Evolutionary conservation across 2,329 filamentous ascomycete species (phyloP), one percentile per base, ranked within the genome.

Genomic region (Mariannaea elegans): DNA sequence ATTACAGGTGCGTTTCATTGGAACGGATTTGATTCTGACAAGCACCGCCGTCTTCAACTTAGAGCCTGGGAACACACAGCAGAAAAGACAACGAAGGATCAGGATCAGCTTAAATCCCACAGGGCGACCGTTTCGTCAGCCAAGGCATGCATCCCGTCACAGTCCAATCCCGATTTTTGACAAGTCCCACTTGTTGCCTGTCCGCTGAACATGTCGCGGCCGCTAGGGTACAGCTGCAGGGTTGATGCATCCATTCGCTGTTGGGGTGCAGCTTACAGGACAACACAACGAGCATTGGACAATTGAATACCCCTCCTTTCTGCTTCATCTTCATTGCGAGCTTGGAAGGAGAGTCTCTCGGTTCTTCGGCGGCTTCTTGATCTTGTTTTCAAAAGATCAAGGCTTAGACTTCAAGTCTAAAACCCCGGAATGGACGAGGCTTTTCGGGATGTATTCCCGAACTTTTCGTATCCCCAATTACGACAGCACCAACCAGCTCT

Each of bases 61-160:
- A 8, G 36, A n/a, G 32, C 32, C 6, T 6, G 10, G 18, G 13
- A 18, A 44, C 5, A 44, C 8, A 44, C 2, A 44, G 5, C 19
- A 44, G 23, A 18, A 5, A 27, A 27, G 19, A 23, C 38, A 32
- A 34, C 31, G 47, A 31, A 58, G 55, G 55, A 47, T 51, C 34
- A 50, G 41, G 41, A 52, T 52, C 36, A 14, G 19, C 41, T 53
- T 38, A 39, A n/a, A 44, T 53, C 42, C 50, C 50, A 42, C 50
- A 53, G 31, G 39, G 39, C 39, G 39, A 39, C 42, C 39, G 41
- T 50, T 45, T 55, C 32, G 23, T 48, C 23, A 23, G 42, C 51
- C 8, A 21, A 27, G 24, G 18, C 10, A 18, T 36, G 41, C 16
- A 13, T 27, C 4, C 8, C 12, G 4, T n/a, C 41, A 27, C 24